Evolutionary conservation across 163 green algal genomes (phyloP).

Genomic region (Chlamydomonas reinhardtii): DNA sequence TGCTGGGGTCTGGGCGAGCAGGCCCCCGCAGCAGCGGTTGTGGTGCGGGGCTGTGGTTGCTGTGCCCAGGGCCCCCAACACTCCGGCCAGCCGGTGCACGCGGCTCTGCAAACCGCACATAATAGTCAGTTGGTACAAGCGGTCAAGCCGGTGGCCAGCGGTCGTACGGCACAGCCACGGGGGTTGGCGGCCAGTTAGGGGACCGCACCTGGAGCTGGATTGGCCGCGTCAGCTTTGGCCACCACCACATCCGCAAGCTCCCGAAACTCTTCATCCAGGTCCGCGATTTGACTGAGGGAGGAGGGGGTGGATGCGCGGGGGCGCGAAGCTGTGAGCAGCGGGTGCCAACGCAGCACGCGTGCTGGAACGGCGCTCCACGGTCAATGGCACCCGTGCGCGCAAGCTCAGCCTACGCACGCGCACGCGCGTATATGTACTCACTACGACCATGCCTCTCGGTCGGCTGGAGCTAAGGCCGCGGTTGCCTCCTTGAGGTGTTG

Average conservation of each 20-base stretch:
- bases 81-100: neutral
- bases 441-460: slow-evolving; percentile 37
- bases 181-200: neutral
- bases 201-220: neutral
- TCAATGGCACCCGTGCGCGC: neutral
- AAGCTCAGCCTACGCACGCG: too few species aligned
- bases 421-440: neutral
- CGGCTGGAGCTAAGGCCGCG: neutral
- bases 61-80: too few species aligned
- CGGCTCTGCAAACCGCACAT: slow-evolving; percentile 4
- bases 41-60: too few species aligned
- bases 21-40: too few species aligned
- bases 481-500: slow-evolving; percentile 30
- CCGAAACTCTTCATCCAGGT: slow-evolving; percentile 40
- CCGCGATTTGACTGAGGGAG: slow-evolving; percentile 14
- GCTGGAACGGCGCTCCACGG: too few species aligned
- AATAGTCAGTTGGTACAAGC: neutral
- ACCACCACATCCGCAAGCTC: slow-evolving; percentile 35
- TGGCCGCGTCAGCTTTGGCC: slow-evolving; percentile 3
- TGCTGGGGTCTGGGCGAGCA: too few species aligned
- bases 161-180: neutral
- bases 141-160: too few species aligned
- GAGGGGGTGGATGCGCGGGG: too few species aligned
- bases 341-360: too few species aligned
- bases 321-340: neutral